Evolutionary conservation across 2,329 filamentous ascomycete genomes (phyloP).

Genomic region (Onygenales sp.): DNA sequence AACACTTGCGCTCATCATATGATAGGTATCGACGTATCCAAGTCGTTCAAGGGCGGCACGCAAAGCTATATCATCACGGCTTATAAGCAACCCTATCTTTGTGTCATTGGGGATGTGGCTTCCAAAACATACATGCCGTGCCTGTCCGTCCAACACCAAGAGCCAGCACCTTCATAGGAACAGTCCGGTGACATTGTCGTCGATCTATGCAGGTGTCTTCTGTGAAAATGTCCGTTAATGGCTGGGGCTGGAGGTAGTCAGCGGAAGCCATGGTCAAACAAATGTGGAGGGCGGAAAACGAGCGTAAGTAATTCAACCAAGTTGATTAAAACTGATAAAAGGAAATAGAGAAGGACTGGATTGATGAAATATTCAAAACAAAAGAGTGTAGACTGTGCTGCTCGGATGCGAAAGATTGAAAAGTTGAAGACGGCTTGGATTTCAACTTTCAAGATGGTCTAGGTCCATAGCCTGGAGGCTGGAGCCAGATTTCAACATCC

Average conservation of each 20-base stretch:
- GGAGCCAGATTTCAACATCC: not conserved
- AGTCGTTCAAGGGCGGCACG: conserved; percentile 56
- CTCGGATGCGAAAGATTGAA: not conserved
- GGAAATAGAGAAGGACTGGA: not conserved
- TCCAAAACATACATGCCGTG: conserved; percentile 50
- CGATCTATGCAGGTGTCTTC: conserved; percentile 59
- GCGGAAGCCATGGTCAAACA: conserved; percentile 11
- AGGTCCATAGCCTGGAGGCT: not conserved
- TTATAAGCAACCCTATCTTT: conserved; percentile 6
- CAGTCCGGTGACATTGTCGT: conserved; percentile 53
- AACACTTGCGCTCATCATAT: conserved; percentile 62
- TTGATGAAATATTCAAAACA: not conserved
- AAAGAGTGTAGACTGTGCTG: not conserved
- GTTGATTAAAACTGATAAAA: not conserved
- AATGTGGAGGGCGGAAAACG: not conserved
- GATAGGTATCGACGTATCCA: conserved; percentile 60
- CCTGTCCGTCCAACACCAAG: conserved; percentile 62
- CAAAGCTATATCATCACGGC: conserved; percentile 39
- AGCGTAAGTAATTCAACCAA: not conserved
- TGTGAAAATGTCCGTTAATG: conserved; percentile 43
- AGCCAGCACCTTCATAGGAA: conserved; percentile 64
- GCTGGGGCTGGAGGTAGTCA: conserved; percentile 31
- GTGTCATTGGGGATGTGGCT: not conserved
- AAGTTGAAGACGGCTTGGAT: not conserved
- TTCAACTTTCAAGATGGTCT: not conserved